Evolutionary conservation across 352 stramenopile species (phyloP).

Genomic region (Pythium dissotocum): DNA sequence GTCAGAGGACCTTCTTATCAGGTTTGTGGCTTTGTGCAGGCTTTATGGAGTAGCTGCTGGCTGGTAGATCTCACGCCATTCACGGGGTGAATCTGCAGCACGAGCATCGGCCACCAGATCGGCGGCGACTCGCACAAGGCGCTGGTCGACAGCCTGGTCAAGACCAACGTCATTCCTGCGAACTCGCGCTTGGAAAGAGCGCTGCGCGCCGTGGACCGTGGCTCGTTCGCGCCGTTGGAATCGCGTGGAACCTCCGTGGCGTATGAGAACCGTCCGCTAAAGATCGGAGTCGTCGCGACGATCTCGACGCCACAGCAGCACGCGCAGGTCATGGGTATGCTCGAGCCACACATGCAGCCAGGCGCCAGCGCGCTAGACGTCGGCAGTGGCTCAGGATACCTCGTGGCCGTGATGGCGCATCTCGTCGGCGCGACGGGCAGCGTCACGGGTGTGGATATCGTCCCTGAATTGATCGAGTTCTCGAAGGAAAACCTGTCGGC

Average conservation of each 20-base stretch:
- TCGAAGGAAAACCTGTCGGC: constrained; percentile 61
- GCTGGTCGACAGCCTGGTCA: constrained; percentile 80
- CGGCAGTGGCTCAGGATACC: constrained; percentile 78
- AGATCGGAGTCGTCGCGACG: constrained; percentile 77
- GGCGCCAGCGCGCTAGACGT: constrained; percentile 69
- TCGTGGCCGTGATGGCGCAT: constrained; percentile 77
- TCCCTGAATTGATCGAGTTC: constrained; percentile 70
- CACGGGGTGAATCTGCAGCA: constrained; percentile 30
- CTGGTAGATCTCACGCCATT: not conserved
- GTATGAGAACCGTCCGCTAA: constrained; percentile 78
- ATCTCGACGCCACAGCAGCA: constrained; percentile 89
- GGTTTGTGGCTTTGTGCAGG: constrained; percentile 20
- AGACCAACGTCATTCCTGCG: constrained; percentile 58
- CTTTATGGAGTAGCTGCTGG: not conserved
- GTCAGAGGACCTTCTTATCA: constrained; percentile 79
- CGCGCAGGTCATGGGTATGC: constrained; percentile 68
- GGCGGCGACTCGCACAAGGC: constrained; percentile 61
- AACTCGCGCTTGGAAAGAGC: constrained; percentile 63
- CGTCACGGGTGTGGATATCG: constrained; percentile 79
- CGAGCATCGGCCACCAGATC: constrained; percentile 83
- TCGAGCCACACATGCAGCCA: constrained; percentile 65
- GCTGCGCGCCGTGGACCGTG: constrained; percentile 67
- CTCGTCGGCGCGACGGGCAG: constrained; percentile 55
- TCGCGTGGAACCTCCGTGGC: constrained; percentile 33
- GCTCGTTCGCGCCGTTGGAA: constrained; percentile 47